These are phyloP conservation scores for Coprinellus micaceus DNA, from an alignment of 768 basidiomycete genomes.

Conservation along the genomic window DNA sequence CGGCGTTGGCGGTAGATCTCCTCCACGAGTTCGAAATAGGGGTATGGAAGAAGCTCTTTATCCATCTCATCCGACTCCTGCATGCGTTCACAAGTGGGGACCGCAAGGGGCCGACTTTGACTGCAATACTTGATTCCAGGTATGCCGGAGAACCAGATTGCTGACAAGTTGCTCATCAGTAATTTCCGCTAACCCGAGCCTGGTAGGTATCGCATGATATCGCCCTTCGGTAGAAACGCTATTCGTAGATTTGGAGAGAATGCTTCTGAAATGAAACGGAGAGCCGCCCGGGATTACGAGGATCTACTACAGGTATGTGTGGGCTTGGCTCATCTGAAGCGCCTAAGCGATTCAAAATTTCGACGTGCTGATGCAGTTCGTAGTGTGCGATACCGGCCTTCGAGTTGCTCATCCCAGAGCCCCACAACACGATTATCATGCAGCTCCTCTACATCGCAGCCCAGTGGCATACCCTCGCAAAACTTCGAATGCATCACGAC, in stretches of 20 bases:
- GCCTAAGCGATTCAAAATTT: no score
- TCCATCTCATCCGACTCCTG: background rate
- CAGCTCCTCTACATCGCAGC: background rate
- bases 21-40: slow-evolving; percentile 39
- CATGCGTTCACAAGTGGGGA: background rate
- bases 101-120: no score
- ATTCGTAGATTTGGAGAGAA: slow-evolving; percentile 30
- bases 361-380: background rate
- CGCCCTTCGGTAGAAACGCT: slow-evolving; percentile 29
- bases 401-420: slow-evolving; percentile 25
- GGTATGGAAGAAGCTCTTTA: slow-evolving; percentile 29
- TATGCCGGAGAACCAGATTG: no score
- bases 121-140: background rate
- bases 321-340: background rate
- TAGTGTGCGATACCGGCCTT: slow-evolving; percentile 32
- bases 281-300: slow-evolving; percentile 34
- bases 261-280: slow-evolving; percentile 26
- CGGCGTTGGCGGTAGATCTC: slow-evolving; percentile 27
- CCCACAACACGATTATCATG: background rate
- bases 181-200: no score
- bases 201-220: background rate
- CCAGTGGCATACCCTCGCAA: slow-evolving; percentile 1
- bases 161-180: no score
- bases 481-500: background rate
- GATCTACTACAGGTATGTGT: slow-evolving; percentile 32